phyloP scores from a whole-genome alignment of 306 rosid species.

The Vigna nakashimae region DNA sequence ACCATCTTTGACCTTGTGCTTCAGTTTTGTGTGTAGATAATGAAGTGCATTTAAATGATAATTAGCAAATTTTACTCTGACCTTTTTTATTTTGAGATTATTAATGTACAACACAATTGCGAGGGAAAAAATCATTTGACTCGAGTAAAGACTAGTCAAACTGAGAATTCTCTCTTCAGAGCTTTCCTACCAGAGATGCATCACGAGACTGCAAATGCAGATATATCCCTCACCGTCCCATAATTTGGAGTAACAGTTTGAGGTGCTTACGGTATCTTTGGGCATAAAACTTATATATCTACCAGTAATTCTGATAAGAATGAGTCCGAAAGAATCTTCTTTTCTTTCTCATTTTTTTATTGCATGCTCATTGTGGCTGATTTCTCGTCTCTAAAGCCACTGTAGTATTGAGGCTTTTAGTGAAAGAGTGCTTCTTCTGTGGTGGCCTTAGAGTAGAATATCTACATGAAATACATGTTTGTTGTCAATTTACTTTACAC shows the following conservation, averaged over 20 bases:
- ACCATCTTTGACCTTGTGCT: conserved; percentile 9
- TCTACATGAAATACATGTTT: conserved; percentile 3
- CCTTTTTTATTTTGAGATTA: conserved; percentile 40
- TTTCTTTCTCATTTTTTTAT: conserved; percentile 9
- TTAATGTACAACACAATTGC: conserved; percentile 44
- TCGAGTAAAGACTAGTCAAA: conserved; percentile 52
- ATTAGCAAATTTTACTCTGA: conserved; percentile 17
- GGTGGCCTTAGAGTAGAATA: conserved; percentile 22
- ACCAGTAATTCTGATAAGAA: conserved; percentile 45
- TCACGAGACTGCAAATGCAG: conserved; percentile 57
- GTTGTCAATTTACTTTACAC: neutral
- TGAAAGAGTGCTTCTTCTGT: neutral
- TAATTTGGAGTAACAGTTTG: conserved; percentile 58
- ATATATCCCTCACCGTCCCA: conserved; percentile 47
- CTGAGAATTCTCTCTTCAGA: conserved; percentile 59
- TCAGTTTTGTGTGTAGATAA: conserved; percentile 45
- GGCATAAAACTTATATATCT: conserved; percentile 50
- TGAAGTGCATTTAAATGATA: conserved; percentile 41
- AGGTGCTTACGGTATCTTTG: conserved; percentile 66
- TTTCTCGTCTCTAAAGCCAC: conserved; percentile 13
- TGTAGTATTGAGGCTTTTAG: neutral
- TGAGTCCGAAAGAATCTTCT: conserved; percentile 36
- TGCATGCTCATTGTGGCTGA: conserved; percentile 40
- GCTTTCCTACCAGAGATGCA: conserved; percentile 58
- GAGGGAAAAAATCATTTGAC: conserved; percentile 46